Base-by-base conservation (phyloP, 805 yeast genomes). In the Ogataea glucozyma region DNA sequence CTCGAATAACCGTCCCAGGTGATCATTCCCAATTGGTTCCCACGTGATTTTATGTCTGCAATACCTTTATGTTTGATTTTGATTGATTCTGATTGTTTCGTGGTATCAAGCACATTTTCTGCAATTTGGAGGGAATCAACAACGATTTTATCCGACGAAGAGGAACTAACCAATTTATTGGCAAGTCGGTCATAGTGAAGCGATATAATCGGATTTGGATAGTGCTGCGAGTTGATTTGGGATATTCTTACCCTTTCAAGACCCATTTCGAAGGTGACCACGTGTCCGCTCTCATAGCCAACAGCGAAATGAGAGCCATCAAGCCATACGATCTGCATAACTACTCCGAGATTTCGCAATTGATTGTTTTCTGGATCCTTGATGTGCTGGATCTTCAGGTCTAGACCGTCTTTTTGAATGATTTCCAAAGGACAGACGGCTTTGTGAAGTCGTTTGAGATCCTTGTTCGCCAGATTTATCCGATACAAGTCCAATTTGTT, bases 211-310 rank as follows among this genome's bases (percentile, higher is more conserved):
- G 88, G 86, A 57, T 75, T 74, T 0, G 87, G 87, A 8, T 53
- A 57, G 47, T 77, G 81, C 3, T 57, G 51, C 4, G 64, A 49
- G 46, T 63, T 59, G 11, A 49, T 24, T 3, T 37, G 19, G 1
- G 38, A 6, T 10, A 60, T 50, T 17, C 56, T 52, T 0, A 63
- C 14, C 49, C 40, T 13, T 33, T 53, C 37, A 52, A 38, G 40
- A 0, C 23, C n/a, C 1, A 75, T 22, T 10, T 50, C 38, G 21
- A 56, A 65, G 1, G 63, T 52, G 1, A 65, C 62, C 6, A 79
- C 70, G 51, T 77, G 81, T 0, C 96, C 95, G 13, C 85, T 81
- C 58, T 87, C 96, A 56, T 75, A 87, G 1, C 95, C 96, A 5
- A 83, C 67, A 13, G 62, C 61, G 13, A 79, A 54, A 1, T 61